Evolutionary conservation across 352 stramenopile species (phyloP).

Genomic region (Aphanomyces cochlioides): DNA sequence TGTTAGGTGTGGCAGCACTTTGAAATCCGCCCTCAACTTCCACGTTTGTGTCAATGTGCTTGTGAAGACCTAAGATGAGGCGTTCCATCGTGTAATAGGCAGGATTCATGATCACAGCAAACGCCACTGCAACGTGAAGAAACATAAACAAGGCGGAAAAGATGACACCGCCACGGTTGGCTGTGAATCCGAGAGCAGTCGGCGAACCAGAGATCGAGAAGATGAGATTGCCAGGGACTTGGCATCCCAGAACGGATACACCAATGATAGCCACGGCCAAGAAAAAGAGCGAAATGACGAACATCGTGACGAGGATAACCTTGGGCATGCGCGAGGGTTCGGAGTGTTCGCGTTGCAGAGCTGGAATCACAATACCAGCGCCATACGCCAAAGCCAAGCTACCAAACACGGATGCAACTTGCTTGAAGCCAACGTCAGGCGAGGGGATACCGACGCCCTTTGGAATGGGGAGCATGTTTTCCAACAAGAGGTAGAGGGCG

Average conservation of each 20-base stretch:
- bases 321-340: slow-evolving; percentile 31
- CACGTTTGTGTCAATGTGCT: background rate
- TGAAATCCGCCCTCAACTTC: background rate
- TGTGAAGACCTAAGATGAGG: slow-evolving; percentile 46
- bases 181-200: slow-evolving; percentile 21
- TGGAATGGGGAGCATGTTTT: slow-evolving; percentile 28
- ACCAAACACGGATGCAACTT: slow-evolving; percentile 32
- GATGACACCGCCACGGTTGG: slow-evolving; percentile 30
- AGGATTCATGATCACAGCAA: slow-evolving; percentile 45
- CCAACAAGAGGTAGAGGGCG: slow-evolving; percentile 19
- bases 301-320: slow-evolving; percentile 30
- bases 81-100: slow-evolving; percentile 50
- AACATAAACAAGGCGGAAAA: slow-evolving; percentile 40
- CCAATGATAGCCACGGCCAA: slow-evolving; percentile 25
- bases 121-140: slow-evolving; percentile 51
- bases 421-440: slow-evolving; percentile 29
- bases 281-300: slow-evolving; percentile 30
- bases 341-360: slow-evolving; percentile 30
- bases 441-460: background rate
- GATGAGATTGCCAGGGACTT: slow-evolving; percentile 34
- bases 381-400: slow-evolving; percentile 33
- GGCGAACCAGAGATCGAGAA: slow-evolving; percentile 23
- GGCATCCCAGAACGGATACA: slow-evolving; percentile 29
- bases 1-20: background rate
- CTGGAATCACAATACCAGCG: slow-evolving; percentile 31